These are phyloP conservation scores for Papiliotrema flavescens DNA, from an alignment of 1,284 basidiomycete species.

Conservation along the genomic window DNA sequence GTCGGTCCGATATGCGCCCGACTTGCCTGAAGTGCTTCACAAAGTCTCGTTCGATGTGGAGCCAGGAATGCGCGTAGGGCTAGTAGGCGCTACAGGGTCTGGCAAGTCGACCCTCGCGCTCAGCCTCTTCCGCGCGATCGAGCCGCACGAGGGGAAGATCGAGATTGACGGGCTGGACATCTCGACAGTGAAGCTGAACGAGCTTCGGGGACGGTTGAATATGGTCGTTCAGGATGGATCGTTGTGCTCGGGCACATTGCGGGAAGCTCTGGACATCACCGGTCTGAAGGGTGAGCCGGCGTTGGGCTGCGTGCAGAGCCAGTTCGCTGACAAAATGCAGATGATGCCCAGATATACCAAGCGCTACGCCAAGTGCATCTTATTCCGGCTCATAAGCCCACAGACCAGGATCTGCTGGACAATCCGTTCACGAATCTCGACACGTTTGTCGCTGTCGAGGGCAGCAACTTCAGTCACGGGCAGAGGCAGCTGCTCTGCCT, in stretches of 20 bases:
- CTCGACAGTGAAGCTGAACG: constrained; percentile 56
- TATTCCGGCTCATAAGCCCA: constrained; percentile 26
- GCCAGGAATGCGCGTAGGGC: constrained; percentile 72
- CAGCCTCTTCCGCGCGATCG: constrained; percentile 66
- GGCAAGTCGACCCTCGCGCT: constrained; percentile 73
- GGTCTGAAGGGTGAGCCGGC: constrained; percentile 19
- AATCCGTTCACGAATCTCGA: constrained; percentile 56
- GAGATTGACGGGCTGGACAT: constrained; percentile 66
- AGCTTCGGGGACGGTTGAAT: constrained; percentile 61
- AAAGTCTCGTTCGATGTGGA: constrained; percentile 61
- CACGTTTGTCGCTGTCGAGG: constrained; percentile 47
- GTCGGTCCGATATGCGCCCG: constrained; percentile 63
- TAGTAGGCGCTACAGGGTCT: constrained; percentile 63
- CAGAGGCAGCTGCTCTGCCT: constrained; percentile 74
- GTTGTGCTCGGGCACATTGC: constrained; percentile 55
- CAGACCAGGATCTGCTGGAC: constrained; percentile 53
- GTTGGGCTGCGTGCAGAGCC: background rate
- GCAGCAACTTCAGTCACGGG: constrained; percentile 69
- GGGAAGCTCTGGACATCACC: constrained; percentile 60
- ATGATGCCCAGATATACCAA: constrained; percentile 57
- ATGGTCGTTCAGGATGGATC: constrained; percentile 52
- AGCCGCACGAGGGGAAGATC: constrained; percentile 61
- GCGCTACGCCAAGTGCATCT: constrained; percentile 59
- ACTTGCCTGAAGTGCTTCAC: constrained; percentile 68
- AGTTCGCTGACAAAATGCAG: too few relatives aligned